A percentile compares a stretch with the other conserved stretches of the same genome.
These are phyloP conservation scores for Eucalyptus marginata DNA, from an alignment of 345 rosid species.

Conservation along the genomic window DNA sequence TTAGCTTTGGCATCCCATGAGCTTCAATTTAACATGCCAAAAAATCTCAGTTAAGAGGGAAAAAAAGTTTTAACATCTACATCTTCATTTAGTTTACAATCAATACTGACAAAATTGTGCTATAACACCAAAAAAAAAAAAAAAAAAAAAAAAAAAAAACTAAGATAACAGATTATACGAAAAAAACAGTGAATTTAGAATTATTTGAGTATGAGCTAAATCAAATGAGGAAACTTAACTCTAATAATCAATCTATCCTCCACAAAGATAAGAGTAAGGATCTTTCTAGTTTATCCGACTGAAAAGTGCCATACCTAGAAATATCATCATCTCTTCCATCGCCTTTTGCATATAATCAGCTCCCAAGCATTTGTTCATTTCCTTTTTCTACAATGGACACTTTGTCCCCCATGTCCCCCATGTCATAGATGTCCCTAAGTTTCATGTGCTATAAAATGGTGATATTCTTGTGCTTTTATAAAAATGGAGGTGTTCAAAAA, in stretches of 20 bases:
- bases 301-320: background rate
- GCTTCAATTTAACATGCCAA: background rate
- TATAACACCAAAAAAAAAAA: background rate
- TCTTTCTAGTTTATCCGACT: background rate
- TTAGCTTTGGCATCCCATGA: background rate
- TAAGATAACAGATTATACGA: background rate
- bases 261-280: background rate
- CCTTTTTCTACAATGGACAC: background rate
- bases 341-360: background rate
- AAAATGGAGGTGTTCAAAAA: background rate
- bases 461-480: no score
- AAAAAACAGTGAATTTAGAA: background rate
- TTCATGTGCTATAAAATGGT: background rate
- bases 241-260: background rate
- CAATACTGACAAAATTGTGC: background rate
- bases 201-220: background rate
- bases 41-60: background rate
- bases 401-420: no score
- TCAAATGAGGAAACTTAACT: background rate
- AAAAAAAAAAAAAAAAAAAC: background rate
- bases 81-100: background rate
- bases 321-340: background rate
- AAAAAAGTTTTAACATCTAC: background rate
- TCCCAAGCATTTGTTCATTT: background rate
- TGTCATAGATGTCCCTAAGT: background rate